phyloP scores from a whole-genome alignment of 2,329 filamentous ascomycete species.

The Graphium sp. region DNA sequence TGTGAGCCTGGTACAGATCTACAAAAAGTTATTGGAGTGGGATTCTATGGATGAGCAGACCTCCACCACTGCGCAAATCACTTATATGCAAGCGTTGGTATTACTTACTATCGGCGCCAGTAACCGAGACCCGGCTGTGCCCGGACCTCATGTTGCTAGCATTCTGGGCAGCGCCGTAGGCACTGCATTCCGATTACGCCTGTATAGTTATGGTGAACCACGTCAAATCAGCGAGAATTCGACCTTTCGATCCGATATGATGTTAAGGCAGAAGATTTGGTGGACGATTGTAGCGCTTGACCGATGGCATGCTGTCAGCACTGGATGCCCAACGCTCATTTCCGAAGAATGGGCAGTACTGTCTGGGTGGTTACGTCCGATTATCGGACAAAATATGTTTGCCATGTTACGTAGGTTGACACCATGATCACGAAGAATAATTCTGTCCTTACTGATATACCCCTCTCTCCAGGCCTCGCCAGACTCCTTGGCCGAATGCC shows the following conservation, averaged over 20 bases:
- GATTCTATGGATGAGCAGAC: no score
- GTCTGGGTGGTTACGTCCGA: slow-evolving; percentile 36
- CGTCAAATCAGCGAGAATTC: no score
- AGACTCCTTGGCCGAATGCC: slow-evolving; percentile 30
- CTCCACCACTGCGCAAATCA: slow-evolving; percentile 6
- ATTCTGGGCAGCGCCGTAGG: slow-evolving; percentile 50
- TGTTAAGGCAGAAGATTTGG: slow-evolving; percentile 49
- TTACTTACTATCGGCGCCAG: slow-evolving; percentile 51
- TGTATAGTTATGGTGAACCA: no score
- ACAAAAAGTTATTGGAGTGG: slow-evolving; percentile 31
- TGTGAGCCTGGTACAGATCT: slow-evolving; percentile 24
- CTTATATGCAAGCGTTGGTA: slow-evolving; percentile 51
- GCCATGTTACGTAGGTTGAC: slow-evolving; percentile 44
- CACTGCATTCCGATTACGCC: slow-evolving; percentile 46
- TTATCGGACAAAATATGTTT: slow-evolving; percentile 47
- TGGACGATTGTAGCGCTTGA: slow-evolving; percentile 58
- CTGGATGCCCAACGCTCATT: slow-evolving; percentile 43
- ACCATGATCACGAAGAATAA: not conserved
- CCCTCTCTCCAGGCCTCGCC: slow-evolving; percentile 30
- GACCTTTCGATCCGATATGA: no score
- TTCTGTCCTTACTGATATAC: not conserved
- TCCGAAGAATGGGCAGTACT: slow-evolving; percentile 44
- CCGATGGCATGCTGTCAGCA: slow-evolving; percentile 56
- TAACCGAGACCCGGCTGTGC: slow-evolving; percentile 27
- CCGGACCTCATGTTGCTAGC: slow-evolving; percentile 29